Percentiles rank a stretch among this genome's conserved stretches.
These are phyloP conservation scores for Herpetospermum pedunculosum DNA, from an alignment of 306 rosid genomes.

Conservation along the genomic window DNA sequence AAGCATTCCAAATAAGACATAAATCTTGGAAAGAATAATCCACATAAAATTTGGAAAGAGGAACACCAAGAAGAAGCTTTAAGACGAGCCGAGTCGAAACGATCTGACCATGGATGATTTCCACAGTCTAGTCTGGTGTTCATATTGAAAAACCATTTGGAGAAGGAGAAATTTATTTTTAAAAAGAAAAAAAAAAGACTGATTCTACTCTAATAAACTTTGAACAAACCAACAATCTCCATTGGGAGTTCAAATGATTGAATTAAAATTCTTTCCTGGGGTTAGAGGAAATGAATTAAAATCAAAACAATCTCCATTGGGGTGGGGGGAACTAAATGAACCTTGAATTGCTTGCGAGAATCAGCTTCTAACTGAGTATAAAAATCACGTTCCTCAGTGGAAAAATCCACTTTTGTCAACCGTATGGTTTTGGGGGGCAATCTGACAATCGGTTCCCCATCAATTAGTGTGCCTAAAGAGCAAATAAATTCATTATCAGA, in stretches of 20 bases:
- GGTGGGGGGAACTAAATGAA: conserved; percentile 16
- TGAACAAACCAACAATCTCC: neutral
- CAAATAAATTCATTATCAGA: conserved; percentile 7
- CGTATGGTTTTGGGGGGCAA: conserved; percentile 72
- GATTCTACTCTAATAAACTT: neutral
- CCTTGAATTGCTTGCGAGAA: conserved; percentile 86
- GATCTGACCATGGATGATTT: too few species aligned
- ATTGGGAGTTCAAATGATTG: too few species aligned
- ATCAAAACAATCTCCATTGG: conserved; percentile 3
- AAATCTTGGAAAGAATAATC: too few species aligned
- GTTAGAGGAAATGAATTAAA: too few species aligned
- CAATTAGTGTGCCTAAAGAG: conserved; percentile 65
- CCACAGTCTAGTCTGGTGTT: too few species aligned
- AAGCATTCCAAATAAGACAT: too few species aligned
- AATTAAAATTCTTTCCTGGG: too few species aligned
- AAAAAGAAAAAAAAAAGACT: neutral
- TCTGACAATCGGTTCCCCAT: conserved; percentile 78
- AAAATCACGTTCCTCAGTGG: conserved; percentile 83
- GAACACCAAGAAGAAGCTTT: too few species aligned
- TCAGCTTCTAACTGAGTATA: conserved; percentile 86
- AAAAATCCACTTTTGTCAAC: conserved; percentile 67
- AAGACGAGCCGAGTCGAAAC: too few species aligned
- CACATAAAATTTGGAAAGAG: too few species aligned
- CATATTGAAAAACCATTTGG: neutral
- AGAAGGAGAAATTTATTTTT: neutral